A percentile compares a stretch with the other conserved stretches of the same genome.
Evolutionary conservation across 2,329 filamentous ascomycete genomes (phyloP).

Genomic region (Fusarium pseudograminearum): DNA sequence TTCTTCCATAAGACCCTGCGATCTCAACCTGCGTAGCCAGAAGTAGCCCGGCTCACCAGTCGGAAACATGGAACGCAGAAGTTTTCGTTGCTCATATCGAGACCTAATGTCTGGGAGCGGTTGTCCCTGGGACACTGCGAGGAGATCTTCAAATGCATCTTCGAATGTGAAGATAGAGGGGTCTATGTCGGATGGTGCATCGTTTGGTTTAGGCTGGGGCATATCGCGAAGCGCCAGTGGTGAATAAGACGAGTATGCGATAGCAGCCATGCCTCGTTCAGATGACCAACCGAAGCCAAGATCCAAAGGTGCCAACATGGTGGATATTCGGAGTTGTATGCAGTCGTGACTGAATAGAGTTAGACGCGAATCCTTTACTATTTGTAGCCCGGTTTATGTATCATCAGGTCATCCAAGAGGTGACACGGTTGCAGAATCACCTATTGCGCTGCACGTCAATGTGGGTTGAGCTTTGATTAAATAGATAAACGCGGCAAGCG

Average conservation of each 20-base stretch:
- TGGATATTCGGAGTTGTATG: constrained; percentile 27
- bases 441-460: constrained; percentile 27
- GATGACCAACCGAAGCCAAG: constrained; percentile 33
- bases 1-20: constrained; percentile 54
- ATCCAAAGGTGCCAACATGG: constrained; percentile 39
- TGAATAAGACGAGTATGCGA: constrained; percentile 49
- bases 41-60: constrained; percentile 56
- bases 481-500: not conserved
- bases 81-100: constrained; percentile 52
- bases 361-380: constrained; percentile 49
- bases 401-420: constrained; percentile 6
- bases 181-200: constrained; percentile 55
- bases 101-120: constrained; percentile 56
- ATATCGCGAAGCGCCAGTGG: constrained; percentile 57
- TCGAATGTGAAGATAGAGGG: constrained; percentile 62
- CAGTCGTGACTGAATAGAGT: constrained; percentile 35
- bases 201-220: constrained; percentile 61
- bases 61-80: constrained; percentile 56
- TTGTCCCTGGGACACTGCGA: constrained; percentile 59
- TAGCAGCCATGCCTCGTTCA: constrained; percentile 38
- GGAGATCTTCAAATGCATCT: constrained; percentile 69
- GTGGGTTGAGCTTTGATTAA: constrained; percentile 5
- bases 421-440: constrained; percentile 51
- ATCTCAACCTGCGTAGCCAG: constrained; percentile 57
- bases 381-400: constrained; percentile 49